phyloP scores from a whole-genome alignment of 305 asterid species.

The Lippia alba region DNA sequence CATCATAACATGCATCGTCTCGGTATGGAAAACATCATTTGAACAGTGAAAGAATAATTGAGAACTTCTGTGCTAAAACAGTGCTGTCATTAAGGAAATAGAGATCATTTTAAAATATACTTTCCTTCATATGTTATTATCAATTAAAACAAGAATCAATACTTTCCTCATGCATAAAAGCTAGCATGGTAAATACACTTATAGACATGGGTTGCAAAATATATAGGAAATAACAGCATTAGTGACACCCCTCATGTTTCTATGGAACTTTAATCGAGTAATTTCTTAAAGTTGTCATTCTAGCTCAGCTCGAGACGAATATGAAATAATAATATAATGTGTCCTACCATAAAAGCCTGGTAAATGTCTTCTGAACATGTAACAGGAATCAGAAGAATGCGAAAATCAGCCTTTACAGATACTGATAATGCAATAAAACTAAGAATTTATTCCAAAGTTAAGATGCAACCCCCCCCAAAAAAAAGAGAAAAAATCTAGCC shows the following conservation, averaged over 20 bases:
- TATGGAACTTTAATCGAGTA: conserved; percentile 1
- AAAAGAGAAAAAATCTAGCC: conserved; percentile 49
- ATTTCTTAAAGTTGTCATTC: conserved; percentile 21
- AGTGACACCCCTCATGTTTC: conserved; percentile 22
- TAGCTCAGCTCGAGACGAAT: conserved; percentile 14
- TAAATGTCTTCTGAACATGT: conserved; percentile 40
- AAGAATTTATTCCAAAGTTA: conserved; percentile 78
- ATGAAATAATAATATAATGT: conserved; percentile 21
- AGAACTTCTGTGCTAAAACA: conserved; percentile 23
- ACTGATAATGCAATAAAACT: conserved; percentile 54
- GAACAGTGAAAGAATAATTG: conserved; percentile 42
- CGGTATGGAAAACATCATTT: conserved; percentile 38
- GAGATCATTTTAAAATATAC: conserved; percentile 14
- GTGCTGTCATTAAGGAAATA: conserved; percentile 34
- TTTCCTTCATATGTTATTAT: conserved; percentile 6
- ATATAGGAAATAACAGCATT: conserved; percentile 22
- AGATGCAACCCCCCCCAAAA: conserved; percentile 41
- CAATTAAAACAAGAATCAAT: background rate
- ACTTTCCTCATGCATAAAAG: conserved; percentile 9
- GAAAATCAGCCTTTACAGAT: conserved; percentile 50
- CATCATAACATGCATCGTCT: conserved; percentile 47
- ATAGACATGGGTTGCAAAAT: background rate
- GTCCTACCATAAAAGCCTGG: conserved; percentile 35
- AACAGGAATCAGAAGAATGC: conserved; percentile 41
- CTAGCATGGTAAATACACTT: conserved; percentile 2